phyloP scores from a whole-genome alignment of 495 filamentous ascomycete species.

The Hypoxylon fuscum region DNA sequence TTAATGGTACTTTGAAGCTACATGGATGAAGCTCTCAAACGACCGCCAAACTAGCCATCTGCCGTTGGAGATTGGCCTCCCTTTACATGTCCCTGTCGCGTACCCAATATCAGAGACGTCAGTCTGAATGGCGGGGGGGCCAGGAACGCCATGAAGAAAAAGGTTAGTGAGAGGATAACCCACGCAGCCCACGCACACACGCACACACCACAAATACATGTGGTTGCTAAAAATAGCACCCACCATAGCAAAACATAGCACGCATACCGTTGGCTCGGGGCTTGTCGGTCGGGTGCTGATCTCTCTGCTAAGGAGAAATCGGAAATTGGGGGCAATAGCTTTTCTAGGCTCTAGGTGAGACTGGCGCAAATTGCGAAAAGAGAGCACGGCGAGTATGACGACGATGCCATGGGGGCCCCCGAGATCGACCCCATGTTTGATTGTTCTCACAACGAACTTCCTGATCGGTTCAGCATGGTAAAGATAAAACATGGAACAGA shows the following conservation, averaged over 20 bases:
- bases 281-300: constrained; percentile 27
- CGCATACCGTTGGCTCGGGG: constrained; percentile 34
- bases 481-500: constrained; percentile 22
- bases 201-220: constrained; percentile 9
- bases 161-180: background rate
- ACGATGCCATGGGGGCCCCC: background rate
- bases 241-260: constrained; percentile 1
- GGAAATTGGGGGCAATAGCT: constrained; percentile 24
- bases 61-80: too few species aligned
- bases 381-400: background rate
- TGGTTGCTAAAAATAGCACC: constrained; percentile 38
- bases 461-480: constrained; percentile 17
- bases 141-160: constrained; percentile 21
- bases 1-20: constrained; percentile 33
- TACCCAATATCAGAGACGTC: constrained; percentile 30
- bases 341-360: constrained; percentile 21
- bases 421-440: constrained; percentile 8
- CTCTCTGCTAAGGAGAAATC: constrained; percentile 32
- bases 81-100: too few species aligned
- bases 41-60: too few species aligned
- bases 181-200: constrained; percentile 8
- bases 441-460: constrained; percentile 26
- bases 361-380: constrained; percentile 6
- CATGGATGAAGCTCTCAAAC: constrained; percentile 22
- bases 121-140: constrained; percentile 24